Conservation (phyloP, 805 yeast genomes). For the Myxozyma monticola region DNA sequence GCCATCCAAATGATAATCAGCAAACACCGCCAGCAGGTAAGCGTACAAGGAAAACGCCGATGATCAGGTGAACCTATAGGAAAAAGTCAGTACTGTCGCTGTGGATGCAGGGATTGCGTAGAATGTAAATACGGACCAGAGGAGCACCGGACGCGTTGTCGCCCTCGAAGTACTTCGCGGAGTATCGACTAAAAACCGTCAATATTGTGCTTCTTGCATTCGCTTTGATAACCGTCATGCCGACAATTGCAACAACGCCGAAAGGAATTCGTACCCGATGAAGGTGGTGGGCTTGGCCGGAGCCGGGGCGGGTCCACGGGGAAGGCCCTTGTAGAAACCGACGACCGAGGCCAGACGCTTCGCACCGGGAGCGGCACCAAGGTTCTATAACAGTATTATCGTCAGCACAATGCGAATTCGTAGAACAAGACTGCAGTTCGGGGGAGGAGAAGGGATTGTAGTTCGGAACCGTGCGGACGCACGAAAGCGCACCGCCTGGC, state of each 20-base stretch:
- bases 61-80: constrained; percentile 25
- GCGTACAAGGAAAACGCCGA: constrained; percentile 25
- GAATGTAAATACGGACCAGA: constrained; percentile 40
- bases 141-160: constrained; percentile 84
- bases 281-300: constrained; percentile 51
- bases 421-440: not conserved
- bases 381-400: constrained; percentile 53
- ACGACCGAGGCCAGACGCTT: constrained; percentile 95
- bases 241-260: not conserved
- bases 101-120: not conserved
- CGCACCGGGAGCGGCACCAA: constrained; percentile 94
- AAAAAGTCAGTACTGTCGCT: not conserved
- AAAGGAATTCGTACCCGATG: constrained; percentile 27
- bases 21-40: constrained; percentile 70
- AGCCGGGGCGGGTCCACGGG: constrained; percentile 87
- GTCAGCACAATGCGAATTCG: constrained; percentile 1
- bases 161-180: constrained; percentile 81
- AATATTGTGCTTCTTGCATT: not conserved
- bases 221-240: not conserved
- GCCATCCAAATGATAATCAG: constrained; percentile 49
- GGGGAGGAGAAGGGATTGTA: no score
- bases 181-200: constrained; percentile 47
- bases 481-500: no score
- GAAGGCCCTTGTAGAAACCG: constrained; percentile 91
- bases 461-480: no score